These are phyloP conservation scores for Rhynchosporium graminicola DNA, from an alignment of 2,329 filamentous ascomycete genomes.

Conservation along the genomic window DNA sequence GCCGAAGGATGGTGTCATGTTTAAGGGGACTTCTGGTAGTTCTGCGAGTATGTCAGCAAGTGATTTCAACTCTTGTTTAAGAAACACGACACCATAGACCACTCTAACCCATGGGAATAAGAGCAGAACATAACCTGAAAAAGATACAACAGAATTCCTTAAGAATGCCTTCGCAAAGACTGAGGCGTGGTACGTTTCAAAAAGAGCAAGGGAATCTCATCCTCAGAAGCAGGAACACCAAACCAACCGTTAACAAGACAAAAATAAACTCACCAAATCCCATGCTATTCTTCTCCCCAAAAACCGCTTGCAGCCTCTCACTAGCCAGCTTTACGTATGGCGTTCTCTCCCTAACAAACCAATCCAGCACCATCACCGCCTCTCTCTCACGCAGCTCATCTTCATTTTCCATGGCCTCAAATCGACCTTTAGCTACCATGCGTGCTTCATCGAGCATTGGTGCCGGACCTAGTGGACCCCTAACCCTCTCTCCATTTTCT, in stretches of 20 bases:
- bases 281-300: constrained; percentile 30
- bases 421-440: background rate
- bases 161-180: too few species aligned
- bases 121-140: too few species aligned
- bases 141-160: too few species aligned
- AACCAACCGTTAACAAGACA: background rate
- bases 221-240: background rate
- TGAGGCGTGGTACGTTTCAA: too few species aligned
- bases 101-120: too few species aligned
- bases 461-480: background rate
- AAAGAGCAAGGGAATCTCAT: too few species aligned
- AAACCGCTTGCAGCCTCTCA: constrained; percentile 31
- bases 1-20: background rate
- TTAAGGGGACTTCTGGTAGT: constrained; percentile 6
- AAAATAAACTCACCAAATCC: constrained; percentile 24
- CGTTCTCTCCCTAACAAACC: constrained; percentile 23
- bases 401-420: background rate
- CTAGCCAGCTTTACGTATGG: constrained; percentile 24
- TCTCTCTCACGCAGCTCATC: constrained; percentile 3
- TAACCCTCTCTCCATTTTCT: background rate
- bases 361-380: constrained; percentile 17
- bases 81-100: too few species aligned
- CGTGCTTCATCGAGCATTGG: background rate
- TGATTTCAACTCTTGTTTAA: background rate
- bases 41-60: constrained; percentile 1